Base-by-base conservation (phyloP, 2,329 filamentous ascomycete species). In the Lachnum nothofagi region DNA sequence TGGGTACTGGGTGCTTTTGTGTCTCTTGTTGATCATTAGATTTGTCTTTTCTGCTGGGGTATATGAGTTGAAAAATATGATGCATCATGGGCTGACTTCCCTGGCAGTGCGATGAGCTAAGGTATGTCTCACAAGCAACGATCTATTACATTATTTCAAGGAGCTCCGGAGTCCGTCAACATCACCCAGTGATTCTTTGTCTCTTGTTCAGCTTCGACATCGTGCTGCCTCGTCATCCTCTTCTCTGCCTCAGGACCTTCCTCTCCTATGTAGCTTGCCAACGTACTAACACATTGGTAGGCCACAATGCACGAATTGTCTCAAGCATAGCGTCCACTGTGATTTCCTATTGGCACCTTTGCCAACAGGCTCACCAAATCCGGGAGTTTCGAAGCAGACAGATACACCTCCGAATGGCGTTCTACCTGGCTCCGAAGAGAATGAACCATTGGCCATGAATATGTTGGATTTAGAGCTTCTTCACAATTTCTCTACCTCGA, bases 401-500 rank as follows among this genome's bases (percentile, higher is more conserved):
- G 33, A 16, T n/a, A 24, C 42, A 2, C 19, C 20, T 20, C 27
- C 35, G 9, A 23, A 22, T n/a, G 25, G 33, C 37, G 43, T 14
- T 29, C 23, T 16, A 24, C 19, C 29, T 22, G 33, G 23, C 34
- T 40, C n/a, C 51, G 44, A 33, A 49, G 44, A 19, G 14, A 22
- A 42, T 22, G 44, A 34, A 10, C 48, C 48, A 24, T 31, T 37
- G n/a, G 38, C 24, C 5, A 57, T 72, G 16, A 70, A 71, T 20
- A 54, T 74, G 1, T 57, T 69, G 9, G 73, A 78, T 39, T 66
- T 78, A 7, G 74, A 79, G 54, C 68, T 80, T 1, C 65, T 80
- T 5, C 74, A 79, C 56, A 74, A 79, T 61, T 79, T 70, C 53
- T 70, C 68, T 38, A 73, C 70, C 0, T 70, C 69, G 8, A 79